Base-by-base conservation (phyloP, 164 flowering plant species). In the Berberis thunbergii region DNA sequence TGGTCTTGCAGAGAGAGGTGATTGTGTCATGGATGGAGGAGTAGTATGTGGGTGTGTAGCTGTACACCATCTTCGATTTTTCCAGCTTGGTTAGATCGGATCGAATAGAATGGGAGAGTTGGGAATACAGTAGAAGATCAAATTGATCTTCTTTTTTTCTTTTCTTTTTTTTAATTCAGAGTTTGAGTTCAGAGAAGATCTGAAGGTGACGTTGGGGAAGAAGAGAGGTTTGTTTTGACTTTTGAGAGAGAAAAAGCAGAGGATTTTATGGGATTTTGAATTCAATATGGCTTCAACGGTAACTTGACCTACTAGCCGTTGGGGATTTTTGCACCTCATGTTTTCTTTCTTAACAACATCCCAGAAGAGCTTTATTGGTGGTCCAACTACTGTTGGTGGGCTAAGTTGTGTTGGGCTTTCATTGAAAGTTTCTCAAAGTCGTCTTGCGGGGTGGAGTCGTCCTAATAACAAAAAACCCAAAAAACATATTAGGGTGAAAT, bases 41-140 rank as follows among this genome's bases (percentile, higher is more conserved):
- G 74, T 91, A 91, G 78, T 91, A 89, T 4, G 97, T 72, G 39
- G 98, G 90, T 12, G 92, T 88, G 79, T 89, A 85, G 38, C 85
- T 70, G 79, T 83, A 79, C 67, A 70, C 91, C 78, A 75, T 74
- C 49, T 66, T 66, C 8, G 7, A 11, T 57, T 52, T 52, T 48
- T 26, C 7, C 6, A 40, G 6, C 4, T 54, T 10, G 45, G 63
- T 57, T 57, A 26, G 26, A 3, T 41, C 26, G 26, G 26, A 26
- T 52, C 1, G 40, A 9, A 38, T 57, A 0, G 4, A 10, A 4
- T 52, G 54, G 12, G 41, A 42, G 12, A 40, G 3, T 49, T 11
- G 52, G 0, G 52, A 56, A 10, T 38, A 56, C 40, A 56, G 10
- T 0, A 9, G 41, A 7, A 13, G 43, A 56, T 4, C 41, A 5